phyloP scores from a whole-genome alignment of 2,329 filamentous ascomycete species.

The Colletotrichum noveboracense region DNA sequence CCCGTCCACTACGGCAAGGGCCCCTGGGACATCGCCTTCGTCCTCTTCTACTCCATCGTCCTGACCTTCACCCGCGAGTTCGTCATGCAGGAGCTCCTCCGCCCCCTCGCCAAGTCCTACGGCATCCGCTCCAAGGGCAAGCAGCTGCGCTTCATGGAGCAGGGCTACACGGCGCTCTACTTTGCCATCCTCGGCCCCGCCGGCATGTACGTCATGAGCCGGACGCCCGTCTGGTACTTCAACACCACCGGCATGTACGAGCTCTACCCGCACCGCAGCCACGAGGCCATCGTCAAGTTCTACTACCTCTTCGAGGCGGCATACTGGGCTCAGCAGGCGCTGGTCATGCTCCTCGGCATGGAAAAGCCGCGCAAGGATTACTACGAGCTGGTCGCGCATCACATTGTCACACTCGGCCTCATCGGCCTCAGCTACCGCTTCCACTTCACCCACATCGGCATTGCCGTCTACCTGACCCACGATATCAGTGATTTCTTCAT shows the following conservation, averaged over 20 bases:
- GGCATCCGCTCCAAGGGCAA: conserved; percentile 68
- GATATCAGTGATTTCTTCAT: conserved; percentile 80
- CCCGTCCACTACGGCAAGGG: conserved; percentile 73
- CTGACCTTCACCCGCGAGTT: conserved; percentile 78
- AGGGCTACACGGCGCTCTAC: conserved; percentile 76
- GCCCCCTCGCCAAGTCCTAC: conserved; percentile 62
- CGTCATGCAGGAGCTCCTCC: conserved; percentile 73
- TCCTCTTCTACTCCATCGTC: conserved; percentile 73
- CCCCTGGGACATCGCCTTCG: conserved; percentile 70
- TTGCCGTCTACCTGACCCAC: conserved; percentile 77
- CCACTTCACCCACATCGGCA: conserved; percentile 78
- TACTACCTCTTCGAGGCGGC: conserved; percentile 78
- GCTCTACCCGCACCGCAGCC: conserved; percentile 70
- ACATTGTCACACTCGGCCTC: conserved; percentile 72
- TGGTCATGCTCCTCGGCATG: conserved; percentile 71
- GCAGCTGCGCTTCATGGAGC: conserved; percentile 76
- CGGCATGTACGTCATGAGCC: conserved; percentile 73
- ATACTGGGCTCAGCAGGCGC: conserved; percentile 77
- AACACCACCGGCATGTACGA: conserved; percentile 76
- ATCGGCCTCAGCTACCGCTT: conserved; percentile 76
- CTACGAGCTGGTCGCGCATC: conserved; percentile 75
- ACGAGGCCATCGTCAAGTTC: conserved; percentile 71
- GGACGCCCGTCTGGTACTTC: conserved; percentile 77
- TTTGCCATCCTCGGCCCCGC: conserved; percentile 70
- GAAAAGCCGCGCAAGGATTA: conserved; percentile 79